phyloP scores from a whole-genome alignment of 2,329 filamentous ascomycete genomes.

The Diaporthe velutina region DNA sequence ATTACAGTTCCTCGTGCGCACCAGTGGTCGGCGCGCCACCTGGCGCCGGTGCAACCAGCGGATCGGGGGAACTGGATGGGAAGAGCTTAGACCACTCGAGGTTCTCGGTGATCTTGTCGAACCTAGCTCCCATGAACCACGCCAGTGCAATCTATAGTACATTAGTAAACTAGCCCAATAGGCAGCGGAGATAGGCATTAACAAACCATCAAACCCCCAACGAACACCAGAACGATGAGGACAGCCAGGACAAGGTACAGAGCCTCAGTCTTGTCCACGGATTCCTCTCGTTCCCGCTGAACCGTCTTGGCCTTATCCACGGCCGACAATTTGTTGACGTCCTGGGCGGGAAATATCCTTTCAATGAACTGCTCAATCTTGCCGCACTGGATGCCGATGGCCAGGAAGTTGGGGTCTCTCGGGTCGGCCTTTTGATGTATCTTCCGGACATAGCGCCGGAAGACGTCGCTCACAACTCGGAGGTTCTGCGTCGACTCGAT shows the following conservation, averaged over 20 bases:
- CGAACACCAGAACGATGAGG: constrained; percentile 75
- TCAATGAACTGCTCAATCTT: constrained; percentile 98
- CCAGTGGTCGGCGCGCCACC: constrained; percentile 32
- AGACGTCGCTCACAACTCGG: constrained; percentile 82
- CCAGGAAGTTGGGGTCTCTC: constrained; percentile 89
- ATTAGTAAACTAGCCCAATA: background rate
- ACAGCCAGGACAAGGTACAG: constrained; percentile 77
- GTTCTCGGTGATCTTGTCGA: constrained; percentile 77
- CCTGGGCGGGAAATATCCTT: constrained; percentile 88
- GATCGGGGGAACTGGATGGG: constrained; percentile 32
- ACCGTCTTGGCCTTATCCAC: constrained; percentile 51
- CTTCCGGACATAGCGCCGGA: constrained; percentile 80
- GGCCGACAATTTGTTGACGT: constrained; percentile 70
- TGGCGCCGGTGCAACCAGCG: constrained; percentile 43
- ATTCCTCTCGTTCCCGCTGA: constrained; percentile 52
- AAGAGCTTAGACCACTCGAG: constrained; percentile 50
- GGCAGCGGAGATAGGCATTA: constrained; percentile 41
- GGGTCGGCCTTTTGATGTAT: constrained; percentile 97
- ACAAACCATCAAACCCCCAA: constrained; percentile 85
- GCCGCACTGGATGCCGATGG: constrained; percentile 90
- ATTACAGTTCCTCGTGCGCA: constrained; percentile 49
- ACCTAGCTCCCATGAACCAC: constrained; percentile 84
- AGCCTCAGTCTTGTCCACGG: constrained; percentile 67
- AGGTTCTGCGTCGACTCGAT: constrained; percentile 93
- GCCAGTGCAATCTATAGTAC: constrained; percentile 76